These are phyloP conservation scores for Beauveria asiatica DNA, from an alignment of 2,329 filamentous ascomycete genomes.

Conservation along the genomic window DNA sequence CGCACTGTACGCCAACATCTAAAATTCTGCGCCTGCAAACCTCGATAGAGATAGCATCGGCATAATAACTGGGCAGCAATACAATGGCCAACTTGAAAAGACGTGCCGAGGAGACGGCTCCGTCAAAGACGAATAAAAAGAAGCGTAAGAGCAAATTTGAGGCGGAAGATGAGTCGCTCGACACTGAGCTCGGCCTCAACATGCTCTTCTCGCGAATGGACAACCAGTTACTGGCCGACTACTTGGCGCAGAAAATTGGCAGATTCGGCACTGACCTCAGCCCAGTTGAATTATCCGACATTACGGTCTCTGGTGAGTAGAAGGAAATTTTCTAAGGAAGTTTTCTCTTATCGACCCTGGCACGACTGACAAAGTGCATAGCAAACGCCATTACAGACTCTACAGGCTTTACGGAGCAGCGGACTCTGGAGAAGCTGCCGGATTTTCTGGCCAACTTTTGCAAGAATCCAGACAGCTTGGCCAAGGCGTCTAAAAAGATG, in stretches of 20 bases:
- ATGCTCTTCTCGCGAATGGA: slow-evolving; percentile 76
- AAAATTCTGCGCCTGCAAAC: slow-evolving; percentile 4
- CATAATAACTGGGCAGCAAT: neutral
- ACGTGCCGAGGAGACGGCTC: slow-evolving; percentile 43
- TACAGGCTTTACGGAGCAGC: slow-evolving; percentile 58
- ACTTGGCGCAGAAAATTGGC: slow-evolving; percentile 70
- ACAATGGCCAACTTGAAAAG: slow-evolving; percentile 41
- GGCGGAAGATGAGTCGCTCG: slow-evolving; percentile 47
- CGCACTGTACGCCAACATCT: slow-evolving; percentile 1
- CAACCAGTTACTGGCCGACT: slow-evolving; percentile 71
- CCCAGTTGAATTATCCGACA: slow-evolving; percentile 73
- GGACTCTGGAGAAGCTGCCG: slow-evolving; percentile 65
- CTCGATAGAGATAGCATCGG: neutral
- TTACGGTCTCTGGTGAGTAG: slow-evolving; percentile 61
- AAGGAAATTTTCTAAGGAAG: neutral
- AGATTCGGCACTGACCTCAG: slow-evolving; percentile 76
- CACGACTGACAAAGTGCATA: slow-evolving; percentile 25
- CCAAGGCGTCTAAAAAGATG: slow-evolving; percentile 56
- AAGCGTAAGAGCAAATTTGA: slow-evolving; percentile 49
- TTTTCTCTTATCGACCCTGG: slow-evolving; percentile 32
- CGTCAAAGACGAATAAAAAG: slow-evolving; percentile 39
- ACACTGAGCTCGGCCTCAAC: slow-evolving; percentile 69
- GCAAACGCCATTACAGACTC: slow-evolving; percentile 72
- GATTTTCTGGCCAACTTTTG: slow-evolving; percentile 65
- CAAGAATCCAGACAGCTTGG: slow-evolving; percentile 49